Evolutionary conservation across 371 early-diverging fungal species (phyloP), one percentile per base, ranked within the genome.

Genomic region (Mortierella sp.): DNA sequence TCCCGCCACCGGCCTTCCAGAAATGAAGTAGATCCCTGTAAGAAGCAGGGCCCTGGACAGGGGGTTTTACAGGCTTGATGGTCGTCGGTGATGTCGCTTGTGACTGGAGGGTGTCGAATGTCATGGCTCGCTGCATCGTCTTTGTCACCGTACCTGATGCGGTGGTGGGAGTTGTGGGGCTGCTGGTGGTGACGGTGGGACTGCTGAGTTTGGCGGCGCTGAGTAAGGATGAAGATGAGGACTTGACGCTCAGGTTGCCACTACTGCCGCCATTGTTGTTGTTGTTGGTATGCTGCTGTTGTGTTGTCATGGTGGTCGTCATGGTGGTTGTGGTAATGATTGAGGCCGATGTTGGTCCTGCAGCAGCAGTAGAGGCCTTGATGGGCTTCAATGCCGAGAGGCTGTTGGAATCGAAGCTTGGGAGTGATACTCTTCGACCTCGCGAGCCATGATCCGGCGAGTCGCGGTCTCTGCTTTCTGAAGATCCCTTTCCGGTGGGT

Each of bases 21-120:
- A 86, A 86, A 69, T 81, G 86, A 3, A 86, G 81, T 9, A 86
- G 37, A 10, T 86, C 86, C 31, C 79, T 67, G 28, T 86, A 86
- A 2, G 86, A 86, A 0, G 86, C 79, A 19, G 78, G 72, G 1
- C 81, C 82, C 34, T 81, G 81, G 14, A 81, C 85, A 4, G 82
- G 76, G 0, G 81, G 40, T 44, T 79, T 80, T 19, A 74, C 71
- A 1, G 80, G 72, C 77, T 79, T 79, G 31, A 64, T 43, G 14
- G 34, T 67, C 24, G 82, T 72, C 44, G 73, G 34, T 9, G 77
- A 71, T 10, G 76, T 26, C 21, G 73, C 54, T 44, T 59, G 72
- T 9, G 77, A 55, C 34, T 72, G 73, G 53, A 78, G 73, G 13
- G 78, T 78, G 44, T 78, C 78, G 51, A 73, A 67, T 1, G 73